phyloP scores from a whole-genome alignment of 176 grass and related monocot genomes.

The Eragrostis curvula region DNA sequence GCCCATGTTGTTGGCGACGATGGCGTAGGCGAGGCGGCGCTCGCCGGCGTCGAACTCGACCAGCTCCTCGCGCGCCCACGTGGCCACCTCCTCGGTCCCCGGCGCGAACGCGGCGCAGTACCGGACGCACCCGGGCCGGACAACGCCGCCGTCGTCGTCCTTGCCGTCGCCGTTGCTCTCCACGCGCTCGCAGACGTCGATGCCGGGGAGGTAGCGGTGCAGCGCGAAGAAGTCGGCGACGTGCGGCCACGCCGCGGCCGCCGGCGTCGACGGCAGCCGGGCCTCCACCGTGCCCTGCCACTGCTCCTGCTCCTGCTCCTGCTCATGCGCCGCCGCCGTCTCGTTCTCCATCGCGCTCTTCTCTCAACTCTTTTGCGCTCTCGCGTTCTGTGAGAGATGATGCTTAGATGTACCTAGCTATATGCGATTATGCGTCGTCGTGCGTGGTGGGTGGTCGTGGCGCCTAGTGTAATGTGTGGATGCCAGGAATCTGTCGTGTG shows the following conservation, averaged over 20 bases:
- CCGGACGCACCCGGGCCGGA: conserved; percentile 58
- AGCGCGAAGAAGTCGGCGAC: conserved; percentile 71
- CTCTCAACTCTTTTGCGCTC: too few relatives aligned
- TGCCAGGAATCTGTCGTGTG: background rate
- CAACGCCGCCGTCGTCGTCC: conserved; percentile 41
- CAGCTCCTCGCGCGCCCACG: conserved; percentile 74
- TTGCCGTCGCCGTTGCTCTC: conserved; percentile 42
- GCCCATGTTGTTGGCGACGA: conserved; percentile 68
- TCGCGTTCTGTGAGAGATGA: too few relatives aligned
- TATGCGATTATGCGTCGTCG: background rate
- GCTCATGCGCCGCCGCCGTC: background rate
- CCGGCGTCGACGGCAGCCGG: conserved; percentile 40
- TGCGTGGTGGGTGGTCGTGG: background rate
- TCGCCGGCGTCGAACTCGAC: conserved; percentile 44
- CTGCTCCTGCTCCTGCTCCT: conserved; percentile 19
- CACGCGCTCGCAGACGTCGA: conserved; percentile 61
- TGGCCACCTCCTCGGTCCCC: background rate
- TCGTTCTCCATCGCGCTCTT: background rate
- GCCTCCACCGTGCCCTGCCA: conserved; percentile 58
- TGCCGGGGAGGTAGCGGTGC: conserved; percentile 55
- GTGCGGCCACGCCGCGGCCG: conserved; percentile 63
- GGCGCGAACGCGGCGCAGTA: conserved; percentile 37
- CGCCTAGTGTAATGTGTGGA: too few relatives aligned
- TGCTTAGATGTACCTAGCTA: too few relatives aligned
- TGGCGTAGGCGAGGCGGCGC: conserved; percentile 53